phyloP scores from a whole-genome alignment of 2,329 filamentous ascomycete genomes.

The Periconia macrospinosa region DNA sequence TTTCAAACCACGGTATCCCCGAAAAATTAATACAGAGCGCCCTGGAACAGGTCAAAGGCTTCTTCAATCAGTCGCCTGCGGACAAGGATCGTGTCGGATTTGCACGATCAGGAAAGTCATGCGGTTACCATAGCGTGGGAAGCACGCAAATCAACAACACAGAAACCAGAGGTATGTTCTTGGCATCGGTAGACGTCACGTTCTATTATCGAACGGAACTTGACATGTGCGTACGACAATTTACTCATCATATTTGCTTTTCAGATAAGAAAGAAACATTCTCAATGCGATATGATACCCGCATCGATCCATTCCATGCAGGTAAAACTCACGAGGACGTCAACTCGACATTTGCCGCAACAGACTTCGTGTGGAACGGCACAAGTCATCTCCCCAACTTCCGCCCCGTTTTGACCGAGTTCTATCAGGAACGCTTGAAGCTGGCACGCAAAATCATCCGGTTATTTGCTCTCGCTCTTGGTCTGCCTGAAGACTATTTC shows the following conservation, averaged over 20 bases:
- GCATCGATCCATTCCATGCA: not conserved
- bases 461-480: conserved; percentile 59
- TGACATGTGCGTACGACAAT: not conserved
- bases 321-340: not conserved
- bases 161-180: not conserved
- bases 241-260: not conserved
- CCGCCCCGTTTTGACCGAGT: conserved; percentile 49
- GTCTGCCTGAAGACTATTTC: conserved; percentile 58
- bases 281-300: not conserved
- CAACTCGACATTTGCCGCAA: not conserved
- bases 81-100: not conserved
- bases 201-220: not conserved
- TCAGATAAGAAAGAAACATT: not conserved
- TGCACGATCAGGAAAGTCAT: not conserved
- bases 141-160: not conserved
- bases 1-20: conserved; percentile 33
- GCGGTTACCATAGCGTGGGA: not conserved
- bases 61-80: not conserved
- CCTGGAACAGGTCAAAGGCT: not conserved
- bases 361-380: not conserved
- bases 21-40: not conserved
- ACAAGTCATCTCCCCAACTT: conserved; percentile 49
- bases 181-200: not conserved
- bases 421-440: conserved; percentile 53
- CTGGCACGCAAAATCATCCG: conserved; percentile 56